Evolutionary conservation across 2,329 filamentous ascomycete species (phyloP).

Genomic region (Teratosphaeria zuluensis): DNA sequence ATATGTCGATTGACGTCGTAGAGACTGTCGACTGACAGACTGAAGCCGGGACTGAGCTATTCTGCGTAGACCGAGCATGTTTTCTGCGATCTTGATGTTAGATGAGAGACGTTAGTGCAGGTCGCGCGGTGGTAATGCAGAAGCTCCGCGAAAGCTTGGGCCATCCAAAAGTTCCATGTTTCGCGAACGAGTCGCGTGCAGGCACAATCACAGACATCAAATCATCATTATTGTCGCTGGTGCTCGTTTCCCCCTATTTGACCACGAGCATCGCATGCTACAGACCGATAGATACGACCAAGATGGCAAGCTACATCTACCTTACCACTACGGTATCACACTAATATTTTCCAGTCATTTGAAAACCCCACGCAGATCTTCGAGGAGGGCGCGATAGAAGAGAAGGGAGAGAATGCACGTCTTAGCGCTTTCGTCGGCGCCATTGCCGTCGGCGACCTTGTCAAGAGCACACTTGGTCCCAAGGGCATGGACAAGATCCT

Average conservation of each 20-base stretch:
- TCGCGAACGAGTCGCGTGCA: background rate
- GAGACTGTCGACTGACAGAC: background rate
- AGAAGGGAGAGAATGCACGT: slow-evolving; percentile 92
- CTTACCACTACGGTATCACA: background rate
- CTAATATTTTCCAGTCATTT: slow-evolving; percentile 6
- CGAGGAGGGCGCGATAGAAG: slow-evolving; percentile 89
- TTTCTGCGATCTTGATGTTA: background rate
- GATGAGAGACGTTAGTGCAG: background rate
- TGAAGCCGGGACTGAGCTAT: background rate
- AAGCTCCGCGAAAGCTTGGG: background rate
- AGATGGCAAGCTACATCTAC: background rate
- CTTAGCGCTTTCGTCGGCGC: slow-evolving; percentile 77
- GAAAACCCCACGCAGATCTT: slow-evolving; percentile 59
- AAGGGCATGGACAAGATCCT: slow-evolving; percentile 84
- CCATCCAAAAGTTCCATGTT: too few relatives aligned
- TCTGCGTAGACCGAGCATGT: background rate
- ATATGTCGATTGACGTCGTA: slow-evolving; percentile 5
- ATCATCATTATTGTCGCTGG: background rate
- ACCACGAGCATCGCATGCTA: background rate
- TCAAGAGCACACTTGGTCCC: slow-evolving; percentile 92
- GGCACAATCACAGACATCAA: background rate
- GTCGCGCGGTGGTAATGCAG: background rate
- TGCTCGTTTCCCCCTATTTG: background rate
- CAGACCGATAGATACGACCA: background rate
- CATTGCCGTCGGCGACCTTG: slow-evolving; percentile 92